Evolutionary conservation across 2,329 filamentous ascomycete species (phyloP), one percentile per base, ranked within the genome.

Genomic region (Helminthosporium solani): DNA sequence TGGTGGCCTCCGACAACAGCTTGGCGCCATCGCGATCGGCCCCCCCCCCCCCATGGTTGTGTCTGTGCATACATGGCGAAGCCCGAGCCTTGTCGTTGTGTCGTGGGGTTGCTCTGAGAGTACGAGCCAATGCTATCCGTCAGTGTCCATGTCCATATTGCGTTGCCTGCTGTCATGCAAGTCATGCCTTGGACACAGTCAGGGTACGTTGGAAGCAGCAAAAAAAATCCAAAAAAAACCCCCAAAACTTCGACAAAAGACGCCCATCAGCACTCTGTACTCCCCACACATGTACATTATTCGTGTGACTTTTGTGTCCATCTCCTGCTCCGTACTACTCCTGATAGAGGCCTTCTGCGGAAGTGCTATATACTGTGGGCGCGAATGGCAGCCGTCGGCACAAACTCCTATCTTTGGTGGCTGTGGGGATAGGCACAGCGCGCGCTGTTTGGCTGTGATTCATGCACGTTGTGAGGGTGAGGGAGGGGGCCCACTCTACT

Each of bases 11-110:
- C 33, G 40, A 53, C 34, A 48, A 47, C 27, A 27, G 21, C 39
- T 23, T 63, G 63, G 58, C 60, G 43, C 46, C 47, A 67, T 64
- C 61, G 50, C 54, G 53, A 67, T 66, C 60, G 49, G n/a, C n/a
- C n/a, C n/a, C n/a, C n/a, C n/a, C n/a, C n/a, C n/a, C 46, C 51
- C 51, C 23, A 25, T 25, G 23, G 23, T 9, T 25, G 6, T 6
- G 23, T 25, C 23, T 25, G 23, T 25, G 23, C 23, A 5, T n/a
- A n/a, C n/a, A n/a, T n/a, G n/a, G 57, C 47, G 34, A 12, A 15
- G 33, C n/a, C 33, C n/a, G 33, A 4, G 33, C 33, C 9, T 3
- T 11, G n/a, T 9, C 34, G n/a, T 12, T 14, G 16, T 37, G 34
- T 46, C 42, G 52, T 47, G 25, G 25, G 25, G 46, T 15, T 36